These are phyloP conservation scores for Fusarium sp. DNA, from an alignment of 2,329 filamentous ascomycete species.

Conservation along the genomic window DNA sequence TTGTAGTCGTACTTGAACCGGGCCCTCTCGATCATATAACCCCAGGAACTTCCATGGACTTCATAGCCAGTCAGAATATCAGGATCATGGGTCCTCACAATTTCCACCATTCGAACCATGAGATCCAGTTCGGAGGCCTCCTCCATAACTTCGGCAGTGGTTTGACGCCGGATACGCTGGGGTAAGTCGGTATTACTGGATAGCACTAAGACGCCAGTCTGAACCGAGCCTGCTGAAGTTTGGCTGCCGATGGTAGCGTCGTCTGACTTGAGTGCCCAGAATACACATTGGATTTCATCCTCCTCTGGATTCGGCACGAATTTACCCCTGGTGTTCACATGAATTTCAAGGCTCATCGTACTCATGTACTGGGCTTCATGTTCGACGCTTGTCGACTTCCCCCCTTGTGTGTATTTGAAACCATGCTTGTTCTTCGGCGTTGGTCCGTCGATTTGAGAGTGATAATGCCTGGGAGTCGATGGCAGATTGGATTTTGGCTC, in stretches of 20 bases:
- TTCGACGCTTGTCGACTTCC: conserved; percentile 81
- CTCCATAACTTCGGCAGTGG: conserved; percentile 76
- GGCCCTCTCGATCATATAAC: conserved; percentile 93
- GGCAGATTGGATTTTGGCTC: conserved; percentile 31
- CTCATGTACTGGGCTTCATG: conserved; percentile 96
- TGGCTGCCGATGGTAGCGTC: conserved; percentile 69
- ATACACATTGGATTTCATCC: conserved; percentile 89
- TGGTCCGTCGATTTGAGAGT: conserved; percentile 91
- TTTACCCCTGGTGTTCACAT: conserved; percentile 87
- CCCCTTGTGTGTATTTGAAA: conserved; percentile 88
- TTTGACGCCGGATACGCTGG: conserved; percentile 74
- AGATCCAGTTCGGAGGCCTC: conserved; percentile 88
- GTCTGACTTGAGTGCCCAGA: conserved; percentile 90
- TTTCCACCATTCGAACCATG: conserved; percentile 87
- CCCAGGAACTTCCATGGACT: conserved; percentile 94
- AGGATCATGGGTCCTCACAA: conserved; percentile 88
- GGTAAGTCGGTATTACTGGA: conserved; percentile 74
- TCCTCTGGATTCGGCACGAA: conserved; percentile 91
- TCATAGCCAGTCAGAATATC: conserved; percentile 97
- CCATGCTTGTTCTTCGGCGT: conserved; percentile 87
- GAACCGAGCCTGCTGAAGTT: conserved; percentile 64
- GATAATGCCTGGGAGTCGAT: conserved; percentile 55
- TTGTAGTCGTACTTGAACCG: conserved; percentile 90
- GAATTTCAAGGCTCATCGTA: conserved; percentile 93
- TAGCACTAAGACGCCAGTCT: conserved; percentile 81